Percentiles rank a stretch among this genome's conserved stretches.
Evolutionary conservation across 768 basidiomycete genomes (phyloP).

Genomic region (Hortiboletus flavorubellus): DNA sequence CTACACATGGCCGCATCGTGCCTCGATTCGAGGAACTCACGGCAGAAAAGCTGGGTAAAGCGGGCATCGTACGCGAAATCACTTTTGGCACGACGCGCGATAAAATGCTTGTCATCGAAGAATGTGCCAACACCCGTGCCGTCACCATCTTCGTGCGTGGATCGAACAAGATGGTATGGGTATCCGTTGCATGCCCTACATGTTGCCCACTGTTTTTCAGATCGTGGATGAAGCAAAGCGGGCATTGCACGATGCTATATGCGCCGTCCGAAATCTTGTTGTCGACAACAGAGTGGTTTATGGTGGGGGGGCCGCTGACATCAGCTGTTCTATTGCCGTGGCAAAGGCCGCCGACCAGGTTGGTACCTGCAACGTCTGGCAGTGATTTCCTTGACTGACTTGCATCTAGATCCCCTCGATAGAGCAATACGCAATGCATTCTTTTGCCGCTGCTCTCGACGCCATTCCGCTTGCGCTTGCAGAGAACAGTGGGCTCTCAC

Average conservation of each 20-base stretch:
- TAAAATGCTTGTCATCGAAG: slow-evolving; percentile 99
- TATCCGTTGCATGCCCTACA: not conserved
- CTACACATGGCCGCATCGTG: slow-evolving; percentile 96
- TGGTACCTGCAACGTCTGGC: slow-evolving; percentile 10
- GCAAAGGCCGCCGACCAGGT: slow-evolving; percentile 94
- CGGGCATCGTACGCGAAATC: slow-evolving; percentile 91
- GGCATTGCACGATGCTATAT: slow-evolving; percentile 95
- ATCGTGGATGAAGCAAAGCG: slow-evolving; percentile 99
- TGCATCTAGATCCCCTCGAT: slow-evolving; percentile 79
- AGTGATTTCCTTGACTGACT: not conserved
- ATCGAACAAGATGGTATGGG: slow-evolving; percentile 93
- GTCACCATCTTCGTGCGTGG: slow-evolving; percentile 98
- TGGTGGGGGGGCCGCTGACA: slow-evolving; percentile 97
- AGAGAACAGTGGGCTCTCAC: slow-evolving; percentile 94
- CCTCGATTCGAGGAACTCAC: slow-evolving; percentile 97
- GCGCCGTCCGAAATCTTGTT: slow-evolving; percentile 93
- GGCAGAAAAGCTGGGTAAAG: slow-evolving; percentile 85
- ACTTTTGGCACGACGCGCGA: slow-evolving; percentile 97
- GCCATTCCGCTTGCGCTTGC: slow-evolving; percentile 94
- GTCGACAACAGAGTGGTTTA: slow-evolving; percentile 97
- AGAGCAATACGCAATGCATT: slow-evolving; percentile 99
- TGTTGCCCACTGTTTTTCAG: slow-evolving; percentile 38
- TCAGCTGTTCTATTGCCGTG: slow-evolving; percentile 91
- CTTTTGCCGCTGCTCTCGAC: slow-evolving; percentile 95
- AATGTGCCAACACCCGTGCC: slow-evolving; percentile 94